These are phyloP conservation scores for Trypanosoma rangeli DNA, from an alignment of 208 protist genomes.

Conservation along the genomic window DNA sequence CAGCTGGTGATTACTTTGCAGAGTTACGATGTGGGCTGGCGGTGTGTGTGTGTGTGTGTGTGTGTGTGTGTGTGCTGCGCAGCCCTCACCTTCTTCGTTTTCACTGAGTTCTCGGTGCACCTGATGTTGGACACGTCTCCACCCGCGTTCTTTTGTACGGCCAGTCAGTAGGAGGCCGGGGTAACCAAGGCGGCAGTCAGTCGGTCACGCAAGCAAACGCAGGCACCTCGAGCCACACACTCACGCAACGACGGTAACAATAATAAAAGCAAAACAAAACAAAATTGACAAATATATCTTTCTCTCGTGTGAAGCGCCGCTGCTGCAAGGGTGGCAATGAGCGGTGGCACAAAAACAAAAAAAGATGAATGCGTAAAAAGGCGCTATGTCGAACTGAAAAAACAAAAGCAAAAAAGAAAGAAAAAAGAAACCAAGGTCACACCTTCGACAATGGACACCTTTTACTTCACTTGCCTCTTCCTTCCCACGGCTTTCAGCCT, in stretches of 20 bases:
- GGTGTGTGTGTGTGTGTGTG: too few relatives aligned
- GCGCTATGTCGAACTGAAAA: not conserved
- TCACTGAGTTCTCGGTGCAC: too few relatives aligned
- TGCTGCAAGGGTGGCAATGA: not conserved
- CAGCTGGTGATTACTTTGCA: too few relatives aligned
- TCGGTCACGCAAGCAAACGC: not conserved
- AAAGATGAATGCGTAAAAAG: not conserved
- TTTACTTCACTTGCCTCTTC: constrained; percentile 1
- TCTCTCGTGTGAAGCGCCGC: not conserved
- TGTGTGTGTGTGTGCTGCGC: too few relatives aligned
- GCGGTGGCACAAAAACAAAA: not conserved
- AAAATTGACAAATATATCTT: not conserved
- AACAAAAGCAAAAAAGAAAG: not conserved
- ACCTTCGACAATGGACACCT: not conserved
- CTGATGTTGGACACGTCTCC: not conserved
- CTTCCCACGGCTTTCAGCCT: not conserved
- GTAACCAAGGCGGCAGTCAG: not conserved
- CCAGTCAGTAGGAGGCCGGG: not conserved
- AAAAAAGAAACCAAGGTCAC: not conserved
- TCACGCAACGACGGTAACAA: constrained; percentile 14
- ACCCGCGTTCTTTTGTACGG: not conserved
- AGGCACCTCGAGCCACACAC: not conserved
- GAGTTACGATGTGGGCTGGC: too few relatives aligned
- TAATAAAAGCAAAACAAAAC: constrained; percentile 2
- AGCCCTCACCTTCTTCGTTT: too few relatives aligned